Percentiles rank a stretch among this genome's conserved stretches.
Conservation (phyloP, 805 yeast species). For the Candida fluviatilis region DNA sequence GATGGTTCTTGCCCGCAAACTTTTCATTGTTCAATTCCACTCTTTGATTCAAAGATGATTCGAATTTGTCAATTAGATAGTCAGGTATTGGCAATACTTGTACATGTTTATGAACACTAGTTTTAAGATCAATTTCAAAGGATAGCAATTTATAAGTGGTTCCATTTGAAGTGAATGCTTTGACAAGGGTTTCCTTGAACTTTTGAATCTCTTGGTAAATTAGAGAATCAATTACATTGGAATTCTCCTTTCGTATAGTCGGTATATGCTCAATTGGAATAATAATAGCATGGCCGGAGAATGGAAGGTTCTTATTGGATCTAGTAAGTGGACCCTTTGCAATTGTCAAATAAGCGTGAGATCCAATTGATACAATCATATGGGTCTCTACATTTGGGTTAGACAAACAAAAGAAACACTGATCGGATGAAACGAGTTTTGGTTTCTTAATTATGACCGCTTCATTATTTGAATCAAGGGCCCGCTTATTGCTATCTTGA, state of each 20-base stretch:
- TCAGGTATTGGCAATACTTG: conserved; percentile 72
- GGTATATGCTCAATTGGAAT: conserved; percentile 77
- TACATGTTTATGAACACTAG: conserved; percentile 70
- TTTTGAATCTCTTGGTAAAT: conserved; percentile 38
- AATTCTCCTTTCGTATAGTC: conserved; percentile 14
- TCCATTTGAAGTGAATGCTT: conserved; percentile 39
- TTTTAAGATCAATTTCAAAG: conserved; percentile 63
- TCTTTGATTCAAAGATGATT: conserved; percentile 42
- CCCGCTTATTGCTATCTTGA: conserved; percentile 9
- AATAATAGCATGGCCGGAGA: conserved; percentile 79
- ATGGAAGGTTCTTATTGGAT: conserved; percentile 42
- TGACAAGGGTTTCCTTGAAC: conserved; percentile 46
- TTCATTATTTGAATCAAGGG: conserved; percentile 6
- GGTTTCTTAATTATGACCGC: conserved; percentile 14
- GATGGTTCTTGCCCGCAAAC: conserved; percentile 34
- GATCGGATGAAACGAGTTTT: conserved; percentile 49
- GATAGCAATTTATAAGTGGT: conserved; percentile 50
- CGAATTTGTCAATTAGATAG: conserved; percentile 40
- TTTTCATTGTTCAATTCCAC: conserved; percentile 44
- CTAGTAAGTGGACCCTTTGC: conserved; percentile 83
- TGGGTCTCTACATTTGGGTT: conserved; percentile 76
- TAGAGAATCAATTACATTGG: conserved; percentile 26
- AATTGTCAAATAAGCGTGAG: conserved; percentile 60
- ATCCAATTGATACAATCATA: conserved; percentile 75
- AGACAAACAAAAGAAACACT: conserved; percentile 80